Evolutionary conservation across 106 monocot genomes (phyloP), one percentile per base, ranked within the genome.

Genomic region (Platanthera guangdongensis): DNA sequence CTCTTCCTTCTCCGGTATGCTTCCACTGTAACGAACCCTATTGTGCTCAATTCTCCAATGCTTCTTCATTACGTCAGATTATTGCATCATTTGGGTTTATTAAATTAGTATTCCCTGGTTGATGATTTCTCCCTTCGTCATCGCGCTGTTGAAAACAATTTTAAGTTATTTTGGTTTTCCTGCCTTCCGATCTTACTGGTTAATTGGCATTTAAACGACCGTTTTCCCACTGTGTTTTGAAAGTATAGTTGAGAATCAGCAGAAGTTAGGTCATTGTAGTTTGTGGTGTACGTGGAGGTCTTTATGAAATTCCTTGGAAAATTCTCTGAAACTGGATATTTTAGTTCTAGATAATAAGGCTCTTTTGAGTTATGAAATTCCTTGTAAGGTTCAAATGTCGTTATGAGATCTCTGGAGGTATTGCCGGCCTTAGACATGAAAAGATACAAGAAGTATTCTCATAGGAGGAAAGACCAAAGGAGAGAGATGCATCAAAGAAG

Each of bases 1-100:
- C 30, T 84, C 84, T 39, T 81, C 84, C 12, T 77, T 81, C 74
- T 77, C 81, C 9, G 84, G 84, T 84, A 80, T n/a, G 79, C 68
- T 47, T 70, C 7, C 1, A 16, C 30, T 67, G 10, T 11, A 39
- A 25, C 25, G 25, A 25, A 67, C 28, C 18, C 18, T 60, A 6
- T n/a, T 55, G 3, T 67, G 67, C 67, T 67, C 67, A 25, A 67
- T 67, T 67, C 2, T 67, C 3, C 11, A 25, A 11, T 16, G 47
- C 16, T 70, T 48, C 47, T 48, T 46, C 47, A 70, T 47, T 14
- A 47, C 47, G 47, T 47, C n/a, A n/a, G 65, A 10, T 30, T 19
- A 30, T 9, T 32, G 13, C 4, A 3, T 9, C 65, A 65, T 65
- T 65, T 65, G 11, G 32, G 25, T 65, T 21, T 19, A 21, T 60